These are phyloP conservation scores for Dictyostelium firmibasis DNA, from an alignment of 78 protist species.

Conservation along the genomic window DNA sequence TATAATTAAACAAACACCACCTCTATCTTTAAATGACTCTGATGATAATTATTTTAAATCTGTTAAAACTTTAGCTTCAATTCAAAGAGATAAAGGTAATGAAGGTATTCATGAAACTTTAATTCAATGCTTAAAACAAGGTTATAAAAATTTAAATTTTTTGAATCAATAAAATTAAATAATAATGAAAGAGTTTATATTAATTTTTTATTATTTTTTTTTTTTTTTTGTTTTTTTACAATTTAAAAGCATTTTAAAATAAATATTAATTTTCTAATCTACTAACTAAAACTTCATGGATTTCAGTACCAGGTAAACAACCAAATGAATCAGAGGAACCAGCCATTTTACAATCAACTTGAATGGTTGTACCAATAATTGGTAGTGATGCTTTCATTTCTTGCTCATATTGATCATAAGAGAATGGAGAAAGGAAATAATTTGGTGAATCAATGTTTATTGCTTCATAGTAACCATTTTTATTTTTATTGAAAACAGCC, in stretches of 20 bases:
- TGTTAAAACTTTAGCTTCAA: not conserved
- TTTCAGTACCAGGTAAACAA: conserved; percentile 10
- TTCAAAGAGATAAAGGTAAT: conserved; percentile 8
- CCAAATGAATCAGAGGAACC: not conserved
- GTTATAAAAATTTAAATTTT: not conserved
- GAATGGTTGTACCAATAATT: not conserved
- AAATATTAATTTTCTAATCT: not conserved
- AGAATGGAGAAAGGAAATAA: conserved; percentile 34
- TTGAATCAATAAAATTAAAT: not conserved
- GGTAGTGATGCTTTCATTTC: not conserved
- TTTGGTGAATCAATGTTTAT: conserved; percentile 33
- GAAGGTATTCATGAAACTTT: not conserved
- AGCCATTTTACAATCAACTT: not conserved
- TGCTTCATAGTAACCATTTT: conserved; percentile 29
- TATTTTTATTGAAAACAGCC: not conserved
- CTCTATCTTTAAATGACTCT: not conserved
- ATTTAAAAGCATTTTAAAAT: not conserved
- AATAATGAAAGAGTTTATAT: not conserved
- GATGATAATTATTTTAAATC: not conserved
- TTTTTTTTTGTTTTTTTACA: not conserved
- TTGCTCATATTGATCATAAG: not conserved
- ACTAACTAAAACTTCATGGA: not conserved
- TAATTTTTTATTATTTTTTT: not conserved
- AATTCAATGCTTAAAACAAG: not conserved
- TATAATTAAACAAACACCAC: not conserved